Evolutionary conservation across 208 protist genomes (phyloP), one percentile per base, ranked within the genome.

Genomic region (Trypanosoma caninum): DNA sequence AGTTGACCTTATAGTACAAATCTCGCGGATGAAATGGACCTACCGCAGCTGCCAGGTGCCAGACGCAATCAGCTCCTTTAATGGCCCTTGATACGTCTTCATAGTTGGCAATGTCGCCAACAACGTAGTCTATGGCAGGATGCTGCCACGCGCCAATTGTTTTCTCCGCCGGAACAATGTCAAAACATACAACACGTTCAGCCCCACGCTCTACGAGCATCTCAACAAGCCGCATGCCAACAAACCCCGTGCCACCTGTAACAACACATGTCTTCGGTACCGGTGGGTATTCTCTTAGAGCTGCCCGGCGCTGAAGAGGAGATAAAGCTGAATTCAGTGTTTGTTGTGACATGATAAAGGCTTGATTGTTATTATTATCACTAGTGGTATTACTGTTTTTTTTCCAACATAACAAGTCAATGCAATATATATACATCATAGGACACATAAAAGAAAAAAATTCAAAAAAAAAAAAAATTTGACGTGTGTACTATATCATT

Each of bases 151-250:
- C 58, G 20, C 69, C 71, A 52, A 88, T 64, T 13, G 73, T 78
- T 50, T 85, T 87, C 38, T 91, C 80, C 37, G 81, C 78, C 0
- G 89, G 87, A 48, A 94, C 89, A 50, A 98, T 95, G 60, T 97
- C 91, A 67, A 97, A 95, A 72, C 78, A 86, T 2, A 95, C 76
- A 0, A 97, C 93, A 18, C 82, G 74, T 54, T 96, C 81, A 0
- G 94, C 93, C 13, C 94, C 96, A 33, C 95, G 82, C 72, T 98
- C 96, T 0, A 98, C 76, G 4, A 98, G 84, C 96, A 98, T 98
- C 65, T 98, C 94, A 2, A 97, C 92, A 37, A 98, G 66, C 16
- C 96, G 93, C 8, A 84, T 91, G 7, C 96, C 96, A 0, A 98
- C 95, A 72, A 98, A 97, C n/a, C 94, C 96, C 16, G 85, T 97